Evolutionary conservation across 2,329 filamentous ascomycete species (phyloP).

Genomic region (Blumeria hordei): DNA sequence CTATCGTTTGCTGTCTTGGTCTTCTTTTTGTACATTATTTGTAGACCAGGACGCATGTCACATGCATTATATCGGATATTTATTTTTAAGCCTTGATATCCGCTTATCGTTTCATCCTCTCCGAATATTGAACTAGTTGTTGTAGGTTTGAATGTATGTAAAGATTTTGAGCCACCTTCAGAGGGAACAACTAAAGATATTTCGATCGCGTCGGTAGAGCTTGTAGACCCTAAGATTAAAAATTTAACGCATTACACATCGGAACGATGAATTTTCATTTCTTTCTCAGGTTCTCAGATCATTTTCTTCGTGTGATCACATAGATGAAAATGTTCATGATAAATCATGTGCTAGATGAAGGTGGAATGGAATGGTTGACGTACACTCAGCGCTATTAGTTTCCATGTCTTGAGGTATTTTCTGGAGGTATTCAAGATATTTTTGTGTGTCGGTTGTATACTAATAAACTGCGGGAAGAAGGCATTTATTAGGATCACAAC

Average conservation of each 20-base stretch:
- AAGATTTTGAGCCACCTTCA: conserved; percentile 25
- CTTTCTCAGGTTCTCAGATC: no score
- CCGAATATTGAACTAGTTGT: conserved; percentile 88
- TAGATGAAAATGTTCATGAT: no score
- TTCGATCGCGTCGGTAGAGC: conserved; percentile 27
- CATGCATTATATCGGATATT: conserved; percentile 40
- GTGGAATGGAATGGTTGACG: no score
- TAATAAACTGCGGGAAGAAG: no score
- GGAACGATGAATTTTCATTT: no score
- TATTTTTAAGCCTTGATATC: conserved; percentile 63
- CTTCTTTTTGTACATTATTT: conserved; percentile 46
- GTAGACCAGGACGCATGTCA: conserved; percentile 58
- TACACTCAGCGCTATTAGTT: no score
- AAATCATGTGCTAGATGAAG: no score
- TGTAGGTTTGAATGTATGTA: conserved; percentile 53
- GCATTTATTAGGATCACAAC: no score
- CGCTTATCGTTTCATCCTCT: conserved; percentile 78
- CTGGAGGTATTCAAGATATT: no score
- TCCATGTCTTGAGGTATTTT: no score
- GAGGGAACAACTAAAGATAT: conserved; percentile 33
- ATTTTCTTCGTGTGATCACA: no score
- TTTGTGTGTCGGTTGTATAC: no score
- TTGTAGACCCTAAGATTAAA: conserved; percentile 10
- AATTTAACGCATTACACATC: background rate
- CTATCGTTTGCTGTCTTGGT: conserved; percentile 44